Base-by-base conservation (phyloP, 2,329 filamentous ascomycete species). In the Cordyceps farinosa region DNA sequence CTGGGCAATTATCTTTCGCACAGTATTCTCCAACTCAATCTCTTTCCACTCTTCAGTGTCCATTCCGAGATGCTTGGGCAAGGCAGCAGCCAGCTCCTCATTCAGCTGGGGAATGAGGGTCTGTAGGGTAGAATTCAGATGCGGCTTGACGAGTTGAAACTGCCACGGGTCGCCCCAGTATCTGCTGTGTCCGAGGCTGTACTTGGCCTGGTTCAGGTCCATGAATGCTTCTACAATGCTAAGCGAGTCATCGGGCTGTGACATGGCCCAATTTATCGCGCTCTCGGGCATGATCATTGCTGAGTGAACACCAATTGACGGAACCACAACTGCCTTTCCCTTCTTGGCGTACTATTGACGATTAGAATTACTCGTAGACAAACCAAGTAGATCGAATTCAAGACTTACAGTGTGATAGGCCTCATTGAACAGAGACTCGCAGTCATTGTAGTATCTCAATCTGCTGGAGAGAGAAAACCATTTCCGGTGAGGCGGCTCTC, bases 271-370 rank as follows among this genome's bases (percentile, higher is more conserved):
- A 40, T 73, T 70, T 70, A 81, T 69, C 1, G 74, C 70, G 45
- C 66, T 74, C 6, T 70, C 69, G 0, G 79, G 79, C n/a, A 82
- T 66, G 50, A 80, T 38, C 32, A 53, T 38, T 3, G 50, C 50
- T 4, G 50, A 38, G 17, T 53, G 50, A 10, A 72, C n/a, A 80
- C 67, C 64, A 80, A 78, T 47, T 73, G 72, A 29, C 75, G 74
- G 36, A 75, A 70, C 2, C 74, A 76, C 7, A 79, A 80, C 78
- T 0, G 77, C 68, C 40, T 72, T 72, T n/a, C 77, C 77, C 17
- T 74, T 72, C 53, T 80, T 80, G 30, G 71, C 69, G 63, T 79
- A 80, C 77, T 81, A 32, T 40, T 22, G 22, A 27, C 15, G 5
- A 34, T 7, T 22, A 22, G 22, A 22, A 22, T 22, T 22, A 22